Conservation (phyloP, 2,329 filamentous ascomycete species). For the Clonostachys sp. region DNA sequence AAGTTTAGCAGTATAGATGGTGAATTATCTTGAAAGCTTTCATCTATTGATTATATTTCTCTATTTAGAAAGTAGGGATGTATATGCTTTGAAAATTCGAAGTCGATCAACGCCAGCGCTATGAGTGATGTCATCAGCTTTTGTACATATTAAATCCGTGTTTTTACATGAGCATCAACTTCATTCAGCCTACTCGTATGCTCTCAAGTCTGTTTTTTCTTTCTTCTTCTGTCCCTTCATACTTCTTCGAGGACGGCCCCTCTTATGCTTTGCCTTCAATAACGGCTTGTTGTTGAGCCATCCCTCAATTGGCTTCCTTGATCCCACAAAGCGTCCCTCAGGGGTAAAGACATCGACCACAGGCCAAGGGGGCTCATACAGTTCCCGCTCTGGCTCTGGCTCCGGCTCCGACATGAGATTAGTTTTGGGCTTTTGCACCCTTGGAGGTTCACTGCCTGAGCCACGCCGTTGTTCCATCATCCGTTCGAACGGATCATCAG, state of each 20-base stretch:
- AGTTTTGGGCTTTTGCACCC: background rate
- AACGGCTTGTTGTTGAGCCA: slow-evolving; percentile 59
- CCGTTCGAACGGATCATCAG: slow-evolving; percentile 13
- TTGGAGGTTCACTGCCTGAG: background rate
- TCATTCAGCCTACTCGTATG: slow-evolving; percentile 1
- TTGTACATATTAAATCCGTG: background rate
- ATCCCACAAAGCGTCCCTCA: slow-evolving; percentile 72
- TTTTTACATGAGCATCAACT: slow-evolving; percentile 7
- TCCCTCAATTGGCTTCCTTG: slow-evolving; percentile 64
- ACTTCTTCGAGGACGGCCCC: slow-evolving; percentile 58
- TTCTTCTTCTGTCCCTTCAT: slow-evolving; percentile 55
- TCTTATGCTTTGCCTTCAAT: slow-evolving; percentile 40
- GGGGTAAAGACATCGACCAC: slow-evolving; percentile 82
- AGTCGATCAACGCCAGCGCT: background rate
- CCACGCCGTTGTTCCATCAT: slow-evolving; percentile 18
- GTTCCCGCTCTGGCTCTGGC: slow-evolving; percentile 5
- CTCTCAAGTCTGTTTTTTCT: slow-evolving; percentile 19
- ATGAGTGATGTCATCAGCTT: background rate
- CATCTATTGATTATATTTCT: background rate
- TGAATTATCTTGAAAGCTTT: background rate
- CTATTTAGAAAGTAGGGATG: background rate
- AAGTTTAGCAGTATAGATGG: too few species aligned
- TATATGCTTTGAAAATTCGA: background rate
- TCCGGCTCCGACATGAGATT: slow-evolving; percentile 3
- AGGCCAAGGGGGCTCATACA: slow-evolving; percentile 42